Evolutionary conservation across 768 basidiomycete genomes (phyloP), one percentile per base, ranked within the genome.

Genomic region (Pulveroboletus frians): DNA sequence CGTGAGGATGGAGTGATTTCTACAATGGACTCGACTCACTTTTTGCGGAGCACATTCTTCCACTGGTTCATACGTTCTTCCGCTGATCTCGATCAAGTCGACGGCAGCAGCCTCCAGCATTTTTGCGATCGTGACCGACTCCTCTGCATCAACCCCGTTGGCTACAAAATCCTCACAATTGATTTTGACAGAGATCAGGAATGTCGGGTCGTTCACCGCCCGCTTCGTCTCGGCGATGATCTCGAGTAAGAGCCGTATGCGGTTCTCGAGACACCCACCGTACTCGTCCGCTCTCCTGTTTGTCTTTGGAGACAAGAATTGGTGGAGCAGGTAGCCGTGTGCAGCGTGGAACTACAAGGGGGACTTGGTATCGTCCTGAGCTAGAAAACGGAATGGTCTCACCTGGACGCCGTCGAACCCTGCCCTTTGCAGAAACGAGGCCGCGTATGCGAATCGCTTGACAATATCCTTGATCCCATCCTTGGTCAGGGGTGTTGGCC

Each of bases 321-420:
- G 76, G 49, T 80, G 73, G 5, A 75, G 11, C 18, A 76, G 50
- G 53, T 69, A 74, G 1, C 75, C 73, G 47, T 77, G 75, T 44
- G 71, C 73, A 47, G 65, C 66, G 49, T 73, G 76, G 39, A 78
- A 59, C 71, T 76, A 14, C 1, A 11, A 18, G 14, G n/a, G 14
- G 9, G 36, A 3, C 23, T 53, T 1, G 52, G 36, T 3, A 0
- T 13, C 11, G 7, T 7, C 35, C 4, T 11, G 3, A 13, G 32
- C 9, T 23, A 20, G 23, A 21, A 14, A 10, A 5, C n/a, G 11
- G 17, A 23, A 34, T 40, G 13, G 9, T 3, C 26, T 52, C 37
- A 75, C 67, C 66, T 83, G 79, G 5, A 79, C 70, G 13, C 84
- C 87, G 51, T 88, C 85, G 53, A 88, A 88, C 0, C 82, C 85